phyloP scores from a whole-genome alignment of 164 flowering plant genomes.

The Aristolochia californica region DNA sequence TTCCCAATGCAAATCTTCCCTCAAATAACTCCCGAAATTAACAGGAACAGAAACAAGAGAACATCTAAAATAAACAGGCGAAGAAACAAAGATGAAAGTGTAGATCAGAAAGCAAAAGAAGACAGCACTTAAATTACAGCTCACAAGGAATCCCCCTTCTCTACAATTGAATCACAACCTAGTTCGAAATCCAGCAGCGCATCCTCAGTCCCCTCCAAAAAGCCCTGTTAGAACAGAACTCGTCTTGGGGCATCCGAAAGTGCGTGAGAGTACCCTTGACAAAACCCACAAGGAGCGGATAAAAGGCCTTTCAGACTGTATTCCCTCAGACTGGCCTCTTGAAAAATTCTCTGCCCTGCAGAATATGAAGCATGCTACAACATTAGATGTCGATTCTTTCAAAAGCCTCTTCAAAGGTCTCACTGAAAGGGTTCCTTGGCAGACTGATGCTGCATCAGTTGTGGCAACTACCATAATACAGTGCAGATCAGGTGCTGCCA shows the following conservation, averaged over 20 bases:
- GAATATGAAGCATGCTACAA: slow-evolving; percentile 26
- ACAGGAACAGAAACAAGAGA: too few species aligned
- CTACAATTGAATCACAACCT: slow-evolving; percentile 29
- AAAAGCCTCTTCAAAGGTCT: slow-evolving; percentile 78
- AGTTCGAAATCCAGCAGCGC: slow-evolving; percentile 13
- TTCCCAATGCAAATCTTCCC: too few species aligned
- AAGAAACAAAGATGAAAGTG: too few species aligned
- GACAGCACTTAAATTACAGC: slow-evolving; percentile 44
- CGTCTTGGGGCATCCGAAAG: slow-evolving; percentile 49
- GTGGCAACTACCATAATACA: slow-evolving; percentile 57
- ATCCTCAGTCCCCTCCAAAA: slow-evolving; percentile 23
- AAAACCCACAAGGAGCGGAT: slow-evolving; percentile 25
- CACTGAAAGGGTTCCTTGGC: slow-evolving; percentile 78
- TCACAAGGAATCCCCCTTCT: slow-evolving; percentile 25
- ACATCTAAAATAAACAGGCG: too few species aligned
- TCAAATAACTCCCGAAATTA: too few species aligned
- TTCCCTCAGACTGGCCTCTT: slow-evolving; percentile 36
- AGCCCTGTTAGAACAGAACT: slow-evolving; percentile 86
- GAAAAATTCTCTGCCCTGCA: slow-evolving; percentile 19
- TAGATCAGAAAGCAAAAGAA: too few species aligned
- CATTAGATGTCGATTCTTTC: slow-evolving; percentile 59
- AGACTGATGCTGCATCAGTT: slow-evolving; percentile 70
- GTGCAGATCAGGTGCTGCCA: slow-evolving; percentile 55
- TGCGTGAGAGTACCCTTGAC: slow-evolving; percentile 13
- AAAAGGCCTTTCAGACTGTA: slow-evolving; percentile 48